Evolutionary conservation across 768 basidiomycete species (phyloP), one percentile per base, ranked within the genome.

Genomic region (Amanita inopinata): DNA sequence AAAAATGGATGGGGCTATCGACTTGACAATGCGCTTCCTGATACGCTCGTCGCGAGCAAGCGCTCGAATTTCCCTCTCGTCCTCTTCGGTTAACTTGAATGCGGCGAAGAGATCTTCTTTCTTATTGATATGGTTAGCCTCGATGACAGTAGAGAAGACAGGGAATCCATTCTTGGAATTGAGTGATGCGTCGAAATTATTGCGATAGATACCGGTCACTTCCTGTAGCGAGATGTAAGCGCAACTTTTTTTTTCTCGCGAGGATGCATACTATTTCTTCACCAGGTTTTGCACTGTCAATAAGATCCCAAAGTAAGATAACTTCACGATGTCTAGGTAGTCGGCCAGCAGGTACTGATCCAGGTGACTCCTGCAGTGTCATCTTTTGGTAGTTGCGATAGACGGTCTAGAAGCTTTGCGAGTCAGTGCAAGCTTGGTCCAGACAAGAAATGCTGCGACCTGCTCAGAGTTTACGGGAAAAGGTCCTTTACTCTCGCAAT

Each of bases 111-210:
- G 74, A 56, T 99, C 96, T 62, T 98, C 94, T 62, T 98, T 98
- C 70, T 98, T 97, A 69, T 96, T 97, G 57, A 99, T 71, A 58
- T 98, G 93, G 60, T 99, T 99, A 12, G 93, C 96, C 59, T 98
- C 96, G 45, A 99, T 84, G 49, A 99, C 76, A 15, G 96, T 99
- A 6, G 92, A 96, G 67, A 99, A 99, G 23, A 99, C 96, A 1
- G 96, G 96, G 67, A 99, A 99, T 5, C 96, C 96, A 53, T 99
- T 98, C 66, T 98, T 98, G 19, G 90, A 81, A 61, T 99, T 99
- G 52, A 99, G 77, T 2, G 93, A 89, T 15, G 94, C 92, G 56
- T 98, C 96, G 48, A 98, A 99, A 61, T 98, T 98, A 67, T 99
- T 99, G 51, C 93, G 80, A 60, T 99, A 99, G 51, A 98, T 79